Evolutionary conservation across 148 eudicot species (phyloP).

Genomic region (Cornus controversa): DNA sequence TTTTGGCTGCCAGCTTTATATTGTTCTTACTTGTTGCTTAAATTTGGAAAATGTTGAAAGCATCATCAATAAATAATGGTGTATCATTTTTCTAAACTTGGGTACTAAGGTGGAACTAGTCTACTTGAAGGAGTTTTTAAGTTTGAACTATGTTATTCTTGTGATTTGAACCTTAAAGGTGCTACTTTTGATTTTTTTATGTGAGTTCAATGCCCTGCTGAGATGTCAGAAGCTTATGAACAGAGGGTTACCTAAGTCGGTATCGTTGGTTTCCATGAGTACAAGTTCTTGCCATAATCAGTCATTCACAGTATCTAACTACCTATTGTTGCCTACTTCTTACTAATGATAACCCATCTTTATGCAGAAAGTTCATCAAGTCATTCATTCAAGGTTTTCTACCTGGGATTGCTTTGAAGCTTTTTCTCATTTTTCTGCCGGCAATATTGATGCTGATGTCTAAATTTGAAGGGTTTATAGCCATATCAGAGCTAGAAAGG

Average conservation of each 20-base stretch:
- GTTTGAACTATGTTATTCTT: neutral
- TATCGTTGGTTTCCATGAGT: neutral
- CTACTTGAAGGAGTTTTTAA: neutral
- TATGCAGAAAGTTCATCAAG: conserved; percentile 70
- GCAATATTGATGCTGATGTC: conserved; percentile 93
- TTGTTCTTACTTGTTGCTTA: neutral
- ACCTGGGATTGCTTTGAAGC: conserved; percentile 91
- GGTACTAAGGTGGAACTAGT: neutral
- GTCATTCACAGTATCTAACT: neutral
- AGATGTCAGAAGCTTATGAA: neutral
- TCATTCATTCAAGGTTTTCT: conserved; percentile 75
- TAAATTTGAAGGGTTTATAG: conserved; percentile 80
- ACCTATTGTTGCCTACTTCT: neutral
- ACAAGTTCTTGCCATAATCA: neutral
- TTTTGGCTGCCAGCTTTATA: neutral
- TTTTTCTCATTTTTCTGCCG: conserved; percentile 89
- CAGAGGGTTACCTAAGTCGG: neutral
- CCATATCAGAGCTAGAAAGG: conserved; percentile 74
- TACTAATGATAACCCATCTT: conserved; percentile 12
- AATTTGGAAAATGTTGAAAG: neutral
- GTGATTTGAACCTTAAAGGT: neutral
- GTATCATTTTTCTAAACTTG: neutral
- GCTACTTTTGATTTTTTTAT: neutral
- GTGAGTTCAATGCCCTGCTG: neutral
- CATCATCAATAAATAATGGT: too few relatives aligned